Evolutionary conservation across 495 filamentous ascomycete genomes (phyloP).

Genomic region (Aspergillus nanangensis): DNA sequence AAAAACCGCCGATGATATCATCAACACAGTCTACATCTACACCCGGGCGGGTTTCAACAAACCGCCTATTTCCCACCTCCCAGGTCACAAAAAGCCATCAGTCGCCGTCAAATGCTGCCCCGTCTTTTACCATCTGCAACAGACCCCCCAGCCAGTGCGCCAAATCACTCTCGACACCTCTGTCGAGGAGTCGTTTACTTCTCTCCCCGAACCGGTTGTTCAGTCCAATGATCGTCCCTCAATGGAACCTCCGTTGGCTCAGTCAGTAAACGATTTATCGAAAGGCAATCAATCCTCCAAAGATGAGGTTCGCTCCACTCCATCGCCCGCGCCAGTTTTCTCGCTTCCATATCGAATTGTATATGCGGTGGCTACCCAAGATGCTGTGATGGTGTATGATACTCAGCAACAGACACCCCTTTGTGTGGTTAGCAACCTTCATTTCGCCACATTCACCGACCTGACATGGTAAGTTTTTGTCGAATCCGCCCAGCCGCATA

Average conservation of each 20-base stretch:
- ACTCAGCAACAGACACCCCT: slow-evolving; percentile 94
- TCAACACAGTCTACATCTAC: slow-evolving; percentile 98
- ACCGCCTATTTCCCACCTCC: slow-evolving; percentile 94
- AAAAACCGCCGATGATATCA: slow-evolving; percentile 77
- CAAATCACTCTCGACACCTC: slow-evolving; percentile 94
- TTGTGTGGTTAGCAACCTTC: slow-evolving; percentile 90
- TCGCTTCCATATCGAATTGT: slow-evolving; percentile 87
- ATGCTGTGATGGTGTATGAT: slow-evolving; percentile 94
- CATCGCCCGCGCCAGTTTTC: slow-evolving; percentile 67
- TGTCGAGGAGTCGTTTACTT: slow-evolving; percentile 73
- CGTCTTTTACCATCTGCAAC: slow-evolving; percentile 76
- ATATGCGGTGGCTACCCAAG: slow-evolving; percentile 96
- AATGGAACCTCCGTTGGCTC: slow-evolving; percentile 79
- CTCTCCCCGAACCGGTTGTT: slow-evolving; percentile 77
- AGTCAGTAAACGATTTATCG: slow-evolving; percentile 31
- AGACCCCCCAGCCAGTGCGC: slow-evolving; percentile 62
- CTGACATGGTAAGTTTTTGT: slow-evolving; percentile 71
- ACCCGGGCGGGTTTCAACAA: slow-evolving; percentile 95
- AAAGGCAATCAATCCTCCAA: slow-evolving; percentile 47
- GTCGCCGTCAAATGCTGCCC: slow-evolving; percentile 95
- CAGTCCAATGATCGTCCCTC: slow-evolving; percentile 50
- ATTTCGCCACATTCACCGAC: slow-evolving; percentile 97
- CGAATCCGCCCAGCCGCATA: neutral
- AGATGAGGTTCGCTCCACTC: slow-evolving; percentile 46
- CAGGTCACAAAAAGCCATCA: slow-evolving; percentile 97